Percentiles rank a stretch among this genome's conserved stretches.
Evolutionary conservation across 768 basidiomycete species (phyloP).

Genomic region (Suillus subluteus): DNA sequence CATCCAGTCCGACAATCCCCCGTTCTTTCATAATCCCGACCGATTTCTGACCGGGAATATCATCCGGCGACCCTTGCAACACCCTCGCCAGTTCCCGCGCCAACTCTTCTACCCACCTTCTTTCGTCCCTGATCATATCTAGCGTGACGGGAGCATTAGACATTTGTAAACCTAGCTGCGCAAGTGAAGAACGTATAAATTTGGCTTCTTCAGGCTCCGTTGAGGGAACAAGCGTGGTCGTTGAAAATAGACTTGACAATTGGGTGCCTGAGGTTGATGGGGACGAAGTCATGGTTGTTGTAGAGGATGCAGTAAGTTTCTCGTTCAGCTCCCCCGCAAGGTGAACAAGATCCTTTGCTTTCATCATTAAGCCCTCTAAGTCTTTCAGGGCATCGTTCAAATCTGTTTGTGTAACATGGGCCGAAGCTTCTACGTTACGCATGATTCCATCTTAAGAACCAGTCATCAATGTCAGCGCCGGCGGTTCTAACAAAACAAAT

Average conservation of each 20-base stretch:
- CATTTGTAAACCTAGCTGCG: slow-evolving; percentile 86
- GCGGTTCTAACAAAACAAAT: neutral
- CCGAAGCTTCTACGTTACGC: slow-evolving; percentile 69
- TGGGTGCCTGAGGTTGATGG: slow-evolving; percentile 24
- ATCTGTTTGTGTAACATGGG: slow-evolving; percentile 61
- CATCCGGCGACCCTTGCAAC: slow-evolving; percentile 51
- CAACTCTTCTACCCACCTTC: slow-evolving; percentile 76
- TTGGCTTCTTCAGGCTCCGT: slow-evolving; percentile 81
- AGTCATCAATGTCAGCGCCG: neutral
- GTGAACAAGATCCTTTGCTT: slow-evolving; percentile 91
- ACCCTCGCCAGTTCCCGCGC: slow-evolving; percentile 81
- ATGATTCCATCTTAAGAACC: slow-evolving; percentile 70
- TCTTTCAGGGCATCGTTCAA: slow-evolving; percentile 83
- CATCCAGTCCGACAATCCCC: slow-evolving; percentile 86
- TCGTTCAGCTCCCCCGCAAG: slow-evolving; percentile 89
- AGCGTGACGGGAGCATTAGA: slow-evolving; percentile 79
- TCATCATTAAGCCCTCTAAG: slow-evolving; percentile 86
- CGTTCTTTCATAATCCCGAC: slow-evolving; percentile 76
- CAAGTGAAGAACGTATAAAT: slow-evolving; percentile 86
- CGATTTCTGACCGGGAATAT: slow-evolving; percentile 15
- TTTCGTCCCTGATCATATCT: slow-evolving; percentile 87
- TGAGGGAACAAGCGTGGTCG: slow-evolving; percentile 37
- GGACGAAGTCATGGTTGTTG: slow-evolving; percentile 16
- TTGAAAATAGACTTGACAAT: slow-evolving; percentile 26
- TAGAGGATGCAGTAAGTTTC: slow-evolving; percentile 60